Evolutionary conservation across 1,139 yeast species (phyloP).

Genomic region (Hyphopichia fennica): DNA sequence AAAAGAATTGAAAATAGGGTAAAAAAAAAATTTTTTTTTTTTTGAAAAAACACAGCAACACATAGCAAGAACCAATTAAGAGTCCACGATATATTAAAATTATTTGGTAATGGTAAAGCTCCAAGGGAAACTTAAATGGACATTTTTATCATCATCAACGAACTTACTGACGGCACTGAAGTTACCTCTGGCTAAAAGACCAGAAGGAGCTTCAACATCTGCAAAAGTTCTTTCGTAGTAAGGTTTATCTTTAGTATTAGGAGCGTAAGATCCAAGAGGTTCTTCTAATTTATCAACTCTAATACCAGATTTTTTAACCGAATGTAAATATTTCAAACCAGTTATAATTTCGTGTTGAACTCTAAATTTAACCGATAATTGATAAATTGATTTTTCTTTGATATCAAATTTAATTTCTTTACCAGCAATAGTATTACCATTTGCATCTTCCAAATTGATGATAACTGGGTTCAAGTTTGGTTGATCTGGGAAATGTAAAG

Average conservation of each 20-base stretch:
- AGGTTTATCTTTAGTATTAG: constrained; percentile 82
- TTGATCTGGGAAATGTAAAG: constrained; percentile 61
- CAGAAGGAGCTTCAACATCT: constrained; percentile 93
- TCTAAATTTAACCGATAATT: constrained; percentile 71
- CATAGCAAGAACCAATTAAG: too few species aligned
- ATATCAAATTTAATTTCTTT: constrained; percentile 65
- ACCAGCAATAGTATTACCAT: constrained; percentile 47
- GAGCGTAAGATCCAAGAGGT: constrained; percentile 89
- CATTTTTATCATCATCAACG: constrained; percentile 80
- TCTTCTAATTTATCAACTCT: constrained; percentile 85
- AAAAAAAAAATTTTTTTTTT: too few species aligned
- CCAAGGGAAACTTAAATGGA: constrained; percentile 82
- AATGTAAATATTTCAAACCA: constrained; percentile 83
- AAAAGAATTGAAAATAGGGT: background rate
- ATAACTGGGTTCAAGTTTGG: constrained; percentile 59
- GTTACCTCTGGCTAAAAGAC: constrained; percentile 82
- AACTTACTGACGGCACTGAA: constrained; percentile 82
- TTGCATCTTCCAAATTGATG: constrained; percentile 61
- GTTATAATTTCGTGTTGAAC: constrained; percentile 91
- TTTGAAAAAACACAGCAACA: too few species aligned
- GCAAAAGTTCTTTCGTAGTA: constrained; percentile 73
- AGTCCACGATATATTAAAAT: background rate
- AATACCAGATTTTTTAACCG: constrained; percentile 83
- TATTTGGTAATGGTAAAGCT: constrained; percentile 73
- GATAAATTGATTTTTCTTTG: constrained; percentile 77